Percentiles rank a stretch among this genome's conserved stretches.
These are phyloP conservation scores for Aphanomyces euteiches DNA, from an alignment of 352 stramenopile species.

Conservation along the genomic window DNA sequence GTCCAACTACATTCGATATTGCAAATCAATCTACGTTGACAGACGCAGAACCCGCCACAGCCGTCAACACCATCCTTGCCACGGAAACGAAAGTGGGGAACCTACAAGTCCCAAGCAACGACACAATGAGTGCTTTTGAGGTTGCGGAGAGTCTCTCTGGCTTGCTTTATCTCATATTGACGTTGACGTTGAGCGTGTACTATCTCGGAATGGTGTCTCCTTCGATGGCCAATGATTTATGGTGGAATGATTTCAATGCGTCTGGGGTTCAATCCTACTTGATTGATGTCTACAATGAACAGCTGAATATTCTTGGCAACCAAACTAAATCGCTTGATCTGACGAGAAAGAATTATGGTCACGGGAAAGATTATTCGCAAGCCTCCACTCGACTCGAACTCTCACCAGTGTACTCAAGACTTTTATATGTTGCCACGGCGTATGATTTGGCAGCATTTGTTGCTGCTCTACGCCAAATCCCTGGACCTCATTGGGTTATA, in stretches of 20 bases:
- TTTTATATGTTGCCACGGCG: not conserved
- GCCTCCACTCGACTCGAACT: not conserved
- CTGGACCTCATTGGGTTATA: not conserved
- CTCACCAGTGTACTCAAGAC: not conserved
- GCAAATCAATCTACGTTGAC: too few species aligned
- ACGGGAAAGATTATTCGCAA: not conserved
- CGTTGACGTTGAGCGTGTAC: not conserved
- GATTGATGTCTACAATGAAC: slow-evolving; percentile 16
- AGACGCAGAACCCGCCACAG: too few species aligned
- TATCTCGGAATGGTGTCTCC: not conserved
- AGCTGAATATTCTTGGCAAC: not conserved
- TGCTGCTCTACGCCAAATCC: not conserved
- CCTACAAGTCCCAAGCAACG: too few species aligned
- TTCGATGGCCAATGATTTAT: slow-evolving; percentile 20
- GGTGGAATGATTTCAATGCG: slow-evolving; percentile 6
- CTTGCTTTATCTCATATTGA: slow-evolving; percentile 1
- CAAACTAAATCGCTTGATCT: not conserved
- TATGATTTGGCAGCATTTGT: not conserved
- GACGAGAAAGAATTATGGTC: not conserved
- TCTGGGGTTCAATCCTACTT: slow-evolving; percentile 18
- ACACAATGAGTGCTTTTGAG: not conserved
- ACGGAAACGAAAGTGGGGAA: too few species aligned
- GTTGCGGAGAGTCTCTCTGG: not conserved
- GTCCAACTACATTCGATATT: too few species aligned
- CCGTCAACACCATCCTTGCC: too few species aligned